Conservation (phyloP, 352 stramenopile species). For the Pythium guiyangense region DNA sequence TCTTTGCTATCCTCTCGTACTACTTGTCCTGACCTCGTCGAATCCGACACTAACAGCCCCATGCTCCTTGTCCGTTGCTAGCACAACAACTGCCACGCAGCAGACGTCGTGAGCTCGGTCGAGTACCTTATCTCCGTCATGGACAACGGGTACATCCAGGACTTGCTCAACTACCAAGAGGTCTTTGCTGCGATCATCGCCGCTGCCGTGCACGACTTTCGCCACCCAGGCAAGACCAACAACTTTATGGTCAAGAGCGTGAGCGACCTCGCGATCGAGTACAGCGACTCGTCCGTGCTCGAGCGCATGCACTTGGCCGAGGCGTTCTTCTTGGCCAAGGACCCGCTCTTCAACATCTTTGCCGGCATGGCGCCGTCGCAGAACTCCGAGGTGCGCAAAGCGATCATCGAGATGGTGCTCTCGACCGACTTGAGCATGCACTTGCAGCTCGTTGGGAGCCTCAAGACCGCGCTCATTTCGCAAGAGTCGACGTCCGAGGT, state of each 20-base stretch:
- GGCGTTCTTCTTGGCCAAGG: conserved; percentile 68
- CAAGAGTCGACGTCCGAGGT: conserved; percentile 62
- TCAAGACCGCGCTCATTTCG: conserved; percentile 79
- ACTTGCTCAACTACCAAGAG: conserved; percentile 75
- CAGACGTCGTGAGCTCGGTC: conserved; percentile 76
- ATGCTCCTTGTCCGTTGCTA: conserved; percentile 10
- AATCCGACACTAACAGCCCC: no score
- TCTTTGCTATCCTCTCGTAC: not conserved
- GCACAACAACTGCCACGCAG: conserved; percentile 80
- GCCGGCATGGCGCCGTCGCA: conserved; percentile 45
- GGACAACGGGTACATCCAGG: conserved; percentile 76
- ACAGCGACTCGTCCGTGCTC: conserved; percentile 79
- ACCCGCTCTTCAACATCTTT: conserved; percentile 76
- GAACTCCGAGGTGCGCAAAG: conserved; percentile 68
- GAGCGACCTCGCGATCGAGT: conserved; percentile 71
- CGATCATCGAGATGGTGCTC: conserved; percentile 85
- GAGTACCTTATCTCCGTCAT: conserved; percentile 80
- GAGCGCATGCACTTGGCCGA: conserved; percentile 85
- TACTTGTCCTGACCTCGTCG: no score
- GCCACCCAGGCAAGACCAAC: conserved; percentile 82
- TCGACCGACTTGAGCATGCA: conserved; percentile 82
- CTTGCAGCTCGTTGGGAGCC: conserved; percentile 67
- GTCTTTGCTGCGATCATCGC: conserved; percentile 78
- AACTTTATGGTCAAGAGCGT: conserved; percentile 81
- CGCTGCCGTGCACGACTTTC: conserved; percentile 82